A percentile compares a stretch with the other conserved stretches of the same genome.
Conservation (phyloP, 2,329 filamentous ascomycete genomes). For the Fusarium sublunatum region DNA sequence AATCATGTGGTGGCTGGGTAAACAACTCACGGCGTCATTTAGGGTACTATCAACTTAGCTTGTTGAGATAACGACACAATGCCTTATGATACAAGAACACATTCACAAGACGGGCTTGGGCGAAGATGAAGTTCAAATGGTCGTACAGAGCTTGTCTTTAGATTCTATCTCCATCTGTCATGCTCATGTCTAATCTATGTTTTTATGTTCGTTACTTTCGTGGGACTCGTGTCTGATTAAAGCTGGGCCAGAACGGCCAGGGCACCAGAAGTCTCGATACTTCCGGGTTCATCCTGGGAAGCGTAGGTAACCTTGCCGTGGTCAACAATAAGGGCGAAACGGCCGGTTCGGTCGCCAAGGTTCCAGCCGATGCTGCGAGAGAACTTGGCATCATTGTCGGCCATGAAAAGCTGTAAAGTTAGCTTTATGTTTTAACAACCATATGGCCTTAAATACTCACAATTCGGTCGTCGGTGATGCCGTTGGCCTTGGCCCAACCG, state of each 20-base stretch:
- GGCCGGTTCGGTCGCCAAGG: conserved; percentile 76
- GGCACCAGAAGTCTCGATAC: conserved; percentile 62
- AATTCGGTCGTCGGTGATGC: conserved; percentile 74
- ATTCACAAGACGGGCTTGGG: conserved; percentile 3
- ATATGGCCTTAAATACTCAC: conserved; percentile 51
- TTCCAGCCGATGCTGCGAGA: conserved; percentile 83
- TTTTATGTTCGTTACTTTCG: conserved; percentile 11
- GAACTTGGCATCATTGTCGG: conserved; percentile 76
- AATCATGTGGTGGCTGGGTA: conserved; percentile 20
- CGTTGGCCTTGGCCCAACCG: conserved; percentile 90
- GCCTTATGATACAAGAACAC: conserved; percentile 20
- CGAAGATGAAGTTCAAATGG: conserved; percentile 9
- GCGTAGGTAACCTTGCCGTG: conserved; percentile 86
- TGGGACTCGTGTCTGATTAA: conserved; percentile 48
- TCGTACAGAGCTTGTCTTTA: conserved; percentile 20
- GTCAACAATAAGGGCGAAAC: conserved; percentile 85
- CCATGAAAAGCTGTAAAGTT: conserved; percentile 74
- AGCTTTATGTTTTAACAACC: conserved; percentile 6
- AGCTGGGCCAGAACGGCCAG: conserved; percentile 66
- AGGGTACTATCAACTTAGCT: conserved; percentile 17
- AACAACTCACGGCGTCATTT: conserved; percentile 28
- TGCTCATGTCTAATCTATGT: conserved; percentile 22
- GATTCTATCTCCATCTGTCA: conserved; percentile 39
- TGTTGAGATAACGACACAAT: conserved; percentile 15
- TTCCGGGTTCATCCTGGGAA: conserved; percentile 70